Percentiles rank a stretch among this genome's conserved stretches.
Evolutionary conservation across 352 stramenopile genomes (phyloP).

Genomic region (Pythium diclinum): DNA sequence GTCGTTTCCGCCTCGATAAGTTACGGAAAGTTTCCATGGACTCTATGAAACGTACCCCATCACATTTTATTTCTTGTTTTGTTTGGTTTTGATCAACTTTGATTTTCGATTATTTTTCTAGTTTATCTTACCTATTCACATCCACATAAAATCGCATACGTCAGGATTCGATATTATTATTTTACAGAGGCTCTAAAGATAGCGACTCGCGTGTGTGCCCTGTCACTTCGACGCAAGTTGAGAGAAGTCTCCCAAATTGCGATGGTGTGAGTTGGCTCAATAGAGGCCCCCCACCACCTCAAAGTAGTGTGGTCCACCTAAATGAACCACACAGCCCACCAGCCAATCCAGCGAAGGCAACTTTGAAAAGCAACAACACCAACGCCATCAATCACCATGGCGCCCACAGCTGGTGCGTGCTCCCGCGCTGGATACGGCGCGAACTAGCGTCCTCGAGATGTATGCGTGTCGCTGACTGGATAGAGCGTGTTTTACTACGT

Average conservation of each 20-base stretch:
- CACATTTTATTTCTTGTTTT: slow-evolving; percentile 3
- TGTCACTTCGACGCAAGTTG: slow-evolving; percentile 26
- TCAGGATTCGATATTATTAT: slow-evolving; percentile 12
- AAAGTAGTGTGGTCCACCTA: slow-evolving; percentile 27
- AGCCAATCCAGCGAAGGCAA: slow-evolving; percentile 28
- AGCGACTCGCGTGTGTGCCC: slow-evolving; percentile 5
- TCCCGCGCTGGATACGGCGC: background rate
- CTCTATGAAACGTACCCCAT: slow-evolving; percentile 15
- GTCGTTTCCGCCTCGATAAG: slow-evolving; percentile 27
- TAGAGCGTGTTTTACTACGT: background rate
- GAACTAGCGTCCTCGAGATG: background rate
- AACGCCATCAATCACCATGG: slow-evolving; percentile 29
- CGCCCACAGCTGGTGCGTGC: slow-evolving; percentile 44
- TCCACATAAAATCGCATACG: background rate
- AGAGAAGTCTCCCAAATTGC: slow-evolving; percentile 25
- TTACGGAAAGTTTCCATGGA: slow-evolving; percentile 18
- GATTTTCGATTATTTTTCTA: background rate
- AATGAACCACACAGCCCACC: slow-evolving; percentile 9
- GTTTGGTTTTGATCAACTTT: background rate
- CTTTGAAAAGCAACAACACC: slow-evolving; percentile 27
- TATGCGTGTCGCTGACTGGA: background rate
- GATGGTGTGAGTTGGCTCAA: background rate
- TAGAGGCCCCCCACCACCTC: background rate
- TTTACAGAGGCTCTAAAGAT: slow-evolving; percentile 24
- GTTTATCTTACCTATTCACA: background rate